Evolutionary conservation across 2,329 filamentous ascomycete species (phyloP).

Genomic region (Sporothrix brasiliensis): DNA sequence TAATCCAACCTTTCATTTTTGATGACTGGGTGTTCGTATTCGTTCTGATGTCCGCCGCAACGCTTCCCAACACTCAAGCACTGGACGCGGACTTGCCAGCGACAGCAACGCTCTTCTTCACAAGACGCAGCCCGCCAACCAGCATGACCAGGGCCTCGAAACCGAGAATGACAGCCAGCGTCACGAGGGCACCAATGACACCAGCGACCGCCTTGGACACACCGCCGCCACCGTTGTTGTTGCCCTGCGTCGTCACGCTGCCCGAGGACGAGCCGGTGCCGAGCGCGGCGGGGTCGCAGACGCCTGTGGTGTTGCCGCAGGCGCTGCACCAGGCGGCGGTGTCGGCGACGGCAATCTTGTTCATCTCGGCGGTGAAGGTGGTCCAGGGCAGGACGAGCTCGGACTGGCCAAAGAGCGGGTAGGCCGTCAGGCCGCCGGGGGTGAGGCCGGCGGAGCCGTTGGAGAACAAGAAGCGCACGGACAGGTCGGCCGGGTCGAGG

Average conservation of each 20-base stretch:
- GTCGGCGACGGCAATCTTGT: constrained; percentile 66
- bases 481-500: constrained; percentile 49
- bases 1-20: background rate
- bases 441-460: constrained; percentile 60
- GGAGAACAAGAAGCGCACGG: constrained; percentile 63
- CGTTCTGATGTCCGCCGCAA: too few relatives aligned
- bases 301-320: constrained; percentile 72
- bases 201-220: constrained; percentile 75
- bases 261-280: constrained; percentile 36
- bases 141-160: constrained; percentile 50
- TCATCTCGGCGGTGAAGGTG: constrained; percentile 66
- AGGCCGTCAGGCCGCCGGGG: constrained; percentile 50
- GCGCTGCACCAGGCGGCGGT: constrained; percentile 70
- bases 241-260: constrained; percentile 33
- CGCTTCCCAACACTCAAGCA: background rate
- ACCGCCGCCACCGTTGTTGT: constrained; percentile 44
- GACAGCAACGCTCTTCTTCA: constrained; percentile 47
- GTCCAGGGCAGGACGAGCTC: constrained; percentile 65
- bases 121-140: constrained; percentile 51
- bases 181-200: constrained; percentile 75
- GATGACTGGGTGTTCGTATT: too few relatives aligned
- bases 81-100: constrained; percentile 32
- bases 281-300: constrained; percentile 55
- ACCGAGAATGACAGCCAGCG: constrained; percentile 54
- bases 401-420: constrained; percentile 63